Evolutionary conservation across 139 green algal species (phyloP), one percentile per base, ranked within the genome.

Genomic region (Gonium pectorale): DNA sequence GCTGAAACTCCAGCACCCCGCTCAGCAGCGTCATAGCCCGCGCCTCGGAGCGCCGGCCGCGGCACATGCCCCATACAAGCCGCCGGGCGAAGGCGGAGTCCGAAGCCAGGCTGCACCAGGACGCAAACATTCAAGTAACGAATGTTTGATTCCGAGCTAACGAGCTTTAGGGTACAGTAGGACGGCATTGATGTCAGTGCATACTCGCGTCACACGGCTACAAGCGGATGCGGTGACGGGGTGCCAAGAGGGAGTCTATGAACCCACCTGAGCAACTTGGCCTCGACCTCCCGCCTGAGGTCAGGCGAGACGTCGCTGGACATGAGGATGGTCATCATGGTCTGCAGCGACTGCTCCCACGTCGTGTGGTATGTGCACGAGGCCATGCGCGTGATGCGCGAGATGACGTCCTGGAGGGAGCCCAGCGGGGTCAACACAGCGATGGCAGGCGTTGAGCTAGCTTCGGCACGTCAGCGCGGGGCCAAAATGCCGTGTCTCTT

Each of bases 201-300:
- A n/a, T n/a, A n/a, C n/a, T n/a, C n/a, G n/a, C n/a, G n/a, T n/a
- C n/a, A n/a, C n/a, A n/a, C n/a, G n/a, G n/a, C n/a, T n/a, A n/a
- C n/a, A n/a, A n/a, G n/a, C n/a, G n/a, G n/a, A n/a, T n/a, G n/a
- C n/a, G n/a, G n/a, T n/a, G n/a, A n/a, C n/a, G 15, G 27, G 54
- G n/a, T 31, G 54, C 9, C n/a, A 7, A 27, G 15, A 27, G 15
- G 54, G 54, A 31, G 27, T n/a, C n/a, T n/a, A n/a, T n/a, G n/a
- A n/a, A n/a, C 69, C 29, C 43, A 79, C 71, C 71, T 79, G 49
- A 79, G 49, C 46, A 79, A 49, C 71, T 79, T 79, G 71, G 29
- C 46, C 71, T 79, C 71, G 35, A 33, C 59, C 71, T 79, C 71
- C 33, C 71, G 59, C 71, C 71, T 44, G 31, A 79, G 71, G 49